Conservation (phyloP, 2,329 filamentous ascomycete species). For the Fusarium circinatum region DNA sequence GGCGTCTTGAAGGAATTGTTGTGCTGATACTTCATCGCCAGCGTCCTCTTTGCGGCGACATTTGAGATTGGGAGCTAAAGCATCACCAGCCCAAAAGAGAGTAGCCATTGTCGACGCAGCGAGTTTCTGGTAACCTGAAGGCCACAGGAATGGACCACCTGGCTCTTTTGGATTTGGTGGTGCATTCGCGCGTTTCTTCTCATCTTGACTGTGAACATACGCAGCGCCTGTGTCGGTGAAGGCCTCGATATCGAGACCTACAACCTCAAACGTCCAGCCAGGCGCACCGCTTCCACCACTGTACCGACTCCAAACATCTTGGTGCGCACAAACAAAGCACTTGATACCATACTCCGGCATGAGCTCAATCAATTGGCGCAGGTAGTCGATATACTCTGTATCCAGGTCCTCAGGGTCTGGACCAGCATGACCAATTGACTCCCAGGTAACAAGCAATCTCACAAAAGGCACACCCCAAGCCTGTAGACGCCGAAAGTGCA, state of each 20-base stretch:
- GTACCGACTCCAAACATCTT: constrained; percentile 56
- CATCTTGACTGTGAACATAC: constrained; percentile 51
- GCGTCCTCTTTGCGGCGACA: constrained; percentile 33
- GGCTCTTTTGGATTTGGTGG: constrained; percentile 46
- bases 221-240: constrained; percentile 49
- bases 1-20: constrained; percentile 47
- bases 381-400: constrained; percentile 52
- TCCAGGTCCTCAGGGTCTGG: constrained; percentile 49
- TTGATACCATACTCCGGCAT: constrained; percentile 53
- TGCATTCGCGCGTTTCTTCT: constrained; percentile 41
- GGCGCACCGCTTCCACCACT: constrained; percentile 56
- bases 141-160: constrained; percentile 52
- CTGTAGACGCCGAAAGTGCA: constrained; percentile 52
- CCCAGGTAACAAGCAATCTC: constrained; percentile 56
- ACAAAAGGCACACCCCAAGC: constrained; percentile 54
- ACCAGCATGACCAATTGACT: constrained; percentile 51
- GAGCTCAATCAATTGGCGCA: constrained; percentile 49
- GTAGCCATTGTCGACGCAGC: constrained; percentile 49
- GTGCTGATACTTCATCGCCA: constrained; percentile 42
- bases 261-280: constrained; percentile 55
- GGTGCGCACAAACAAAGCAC: constrained; percentile 56
- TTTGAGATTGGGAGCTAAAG: constrained; percentile 44
- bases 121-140: constrained; percentile 52
- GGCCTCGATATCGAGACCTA: constrained; percentile 52
- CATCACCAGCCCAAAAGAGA: constrained; percentile 45